Percentiles rank a stretch among this genome's conserved stretches.
These are phyloP conservation scores for Boletus rubroflammeus DNA, from an alignment of 768 basidiomycete genomes.

Conservation along the genomic window DNA sequence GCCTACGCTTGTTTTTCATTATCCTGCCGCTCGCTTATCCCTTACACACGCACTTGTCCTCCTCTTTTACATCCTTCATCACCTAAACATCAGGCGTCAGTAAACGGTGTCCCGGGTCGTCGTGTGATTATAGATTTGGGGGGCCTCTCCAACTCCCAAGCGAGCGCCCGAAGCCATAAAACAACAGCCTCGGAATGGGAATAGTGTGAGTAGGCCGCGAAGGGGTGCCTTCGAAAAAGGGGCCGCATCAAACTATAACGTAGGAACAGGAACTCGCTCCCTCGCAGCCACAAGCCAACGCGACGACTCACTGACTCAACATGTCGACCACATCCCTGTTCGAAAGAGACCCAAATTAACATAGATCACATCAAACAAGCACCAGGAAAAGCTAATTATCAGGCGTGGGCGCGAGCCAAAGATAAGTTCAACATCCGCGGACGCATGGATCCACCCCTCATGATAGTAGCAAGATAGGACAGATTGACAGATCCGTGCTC, in stretches of 20 bases:
- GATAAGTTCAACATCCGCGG: conserved; percentile 19
- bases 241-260: conserved; percentile 34
- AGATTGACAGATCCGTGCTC: conserved; percentile 9
- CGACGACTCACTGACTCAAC: conserved; percentile 52
- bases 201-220: conserved; percentile 25
- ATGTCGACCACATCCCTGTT: conserved; percentile 70
- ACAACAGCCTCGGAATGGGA: conserved; percentile 11
- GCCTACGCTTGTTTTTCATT: conserved; percentile 11
- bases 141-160: conserved; percentile 21
- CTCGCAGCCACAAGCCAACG: conserved; percentile 7
- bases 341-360: conserved; percentile 4
- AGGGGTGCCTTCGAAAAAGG: conserved; percentile 36
- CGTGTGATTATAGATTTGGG: conserved; percentile 25
- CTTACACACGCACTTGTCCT: conserved; percentile 43
- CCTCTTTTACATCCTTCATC: conserved; percentile 47
- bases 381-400: background rate
- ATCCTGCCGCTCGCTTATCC: conserved; percentile 16
- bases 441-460: conserved; percentile 6
- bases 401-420: conserved; percentile 4
- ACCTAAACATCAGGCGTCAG: conserved; percentile 37
- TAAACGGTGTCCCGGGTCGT: conserved; percentile 25
- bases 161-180: conserved; percentile 14
- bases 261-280: conserved; percentile 19
- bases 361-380: background rate
- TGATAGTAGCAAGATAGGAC: conserved; percentile 4